These are phyloP conservation scores for Aspergillus hancockii DNA, from an alignment of 495 filamentous ascomycete species.

Conservation along the genomic window DNA sequence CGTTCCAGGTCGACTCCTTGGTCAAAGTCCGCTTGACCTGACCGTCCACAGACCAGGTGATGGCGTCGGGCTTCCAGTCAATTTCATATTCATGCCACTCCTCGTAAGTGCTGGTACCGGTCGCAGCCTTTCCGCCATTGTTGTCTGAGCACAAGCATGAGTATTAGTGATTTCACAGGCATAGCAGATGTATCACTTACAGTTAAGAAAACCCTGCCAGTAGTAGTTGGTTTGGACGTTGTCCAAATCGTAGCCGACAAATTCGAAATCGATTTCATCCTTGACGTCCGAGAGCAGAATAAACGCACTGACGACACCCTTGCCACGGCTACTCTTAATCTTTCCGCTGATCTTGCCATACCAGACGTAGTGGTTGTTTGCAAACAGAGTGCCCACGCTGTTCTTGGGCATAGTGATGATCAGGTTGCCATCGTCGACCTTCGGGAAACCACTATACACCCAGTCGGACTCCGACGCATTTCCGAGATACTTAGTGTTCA, in stretches of 20 bases:
- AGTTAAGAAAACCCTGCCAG: slow-evolving; percentile 90
- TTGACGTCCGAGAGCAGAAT: slow-evolving; percentile 93
- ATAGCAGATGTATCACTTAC: slow-evolving; percentile 56
- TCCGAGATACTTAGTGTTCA: slow-evolving; percentile 82
- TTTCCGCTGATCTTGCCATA: slow-evolving; percentile 89
- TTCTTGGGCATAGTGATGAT: slow-evolving; percentile 88
- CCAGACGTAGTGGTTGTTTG: slow-evolving; percentile 91
- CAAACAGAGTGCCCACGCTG: slow-evolving; percentile 79
- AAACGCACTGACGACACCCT: slow-evolving; percentile 92
- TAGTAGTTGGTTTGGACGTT: slow-evolving; percentile 93
- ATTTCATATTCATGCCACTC: slow-evolving; percentile 91
- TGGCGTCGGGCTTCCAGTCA: slow-evolving; percentile 82
- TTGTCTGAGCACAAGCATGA: slow-evolving; percentile 53
- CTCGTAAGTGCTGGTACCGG: slow-evolving; percentile 69
- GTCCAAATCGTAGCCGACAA: slow-evolving; percentile 75
- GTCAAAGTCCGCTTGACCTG: slow-evolving; percentile 70
- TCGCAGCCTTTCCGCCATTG: slow-evolving; percentile 69
- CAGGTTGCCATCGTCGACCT: slow-evolving; percentile 58
- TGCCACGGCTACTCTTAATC: slow-evolving; percentile 81
- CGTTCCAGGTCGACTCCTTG: slow-evolving; percentile 79
- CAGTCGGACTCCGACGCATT: slow-evolving; percentile 77
- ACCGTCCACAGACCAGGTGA: slow-evolving; percentile 86
- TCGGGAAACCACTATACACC: slow-evolving; percentile 79
- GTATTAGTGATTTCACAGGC: not conserved
- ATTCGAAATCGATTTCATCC: slow-evolving; percentile 98